Evolutionary conservation across 2,329 filamentous ascomycete species (phyloP), one percentile per base, ranked within the genome.

Genomic region (Beauveria australis): DNA sequence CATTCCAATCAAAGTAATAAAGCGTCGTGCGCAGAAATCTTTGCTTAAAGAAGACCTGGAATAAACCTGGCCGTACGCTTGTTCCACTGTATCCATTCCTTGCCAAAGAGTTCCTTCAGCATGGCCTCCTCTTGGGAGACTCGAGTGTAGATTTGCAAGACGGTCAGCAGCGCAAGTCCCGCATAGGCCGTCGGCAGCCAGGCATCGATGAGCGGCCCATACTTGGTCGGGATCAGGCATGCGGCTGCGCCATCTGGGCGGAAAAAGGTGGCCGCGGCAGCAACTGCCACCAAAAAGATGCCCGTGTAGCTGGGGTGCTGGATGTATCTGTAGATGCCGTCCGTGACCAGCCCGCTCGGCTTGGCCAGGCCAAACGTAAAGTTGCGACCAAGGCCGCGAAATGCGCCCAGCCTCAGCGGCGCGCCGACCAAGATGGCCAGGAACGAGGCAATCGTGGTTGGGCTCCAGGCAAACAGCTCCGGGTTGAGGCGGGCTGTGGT

Each of bases 281-380:
- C 67, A 1, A 71, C 16, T 1, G 73, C 56, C 0, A 82, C 63
- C 3, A 76, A 30, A 0, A 72, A 10, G 2, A 77, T 49, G 0
- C 77, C 80, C 0, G 76, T 76, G 61, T 83, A 84, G 59, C 79
- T 80, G 1, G 80, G 80, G 64, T 83, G 80, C 65, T 82, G 79
- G 2, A 82, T 68, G 62, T 76, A 78, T n/a, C 64, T 62, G 62
- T 83, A 83, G 2, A 83, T 68, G 0, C 80, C 80, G 1, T 65
- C 68, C 0, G 78, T 83, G 14, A 75, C 72, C 6, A 83, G 67
- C 1, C 67, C 64, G 61, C 78, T 73, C 1, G 82, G 82, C 56
- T 72, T 66, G 1, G 76, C 69, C 2, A 85, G 74, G 1, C 74
- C 71, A 64, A 82, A 85, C 0, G 81, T 84, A 64, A 84, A 84